Evolutionary conservation across 1,284 basidiomycete species (phyloP), one percentile per base, ranked within the genome.

Genomic region (Papiliotrema laurentii): DNA sequence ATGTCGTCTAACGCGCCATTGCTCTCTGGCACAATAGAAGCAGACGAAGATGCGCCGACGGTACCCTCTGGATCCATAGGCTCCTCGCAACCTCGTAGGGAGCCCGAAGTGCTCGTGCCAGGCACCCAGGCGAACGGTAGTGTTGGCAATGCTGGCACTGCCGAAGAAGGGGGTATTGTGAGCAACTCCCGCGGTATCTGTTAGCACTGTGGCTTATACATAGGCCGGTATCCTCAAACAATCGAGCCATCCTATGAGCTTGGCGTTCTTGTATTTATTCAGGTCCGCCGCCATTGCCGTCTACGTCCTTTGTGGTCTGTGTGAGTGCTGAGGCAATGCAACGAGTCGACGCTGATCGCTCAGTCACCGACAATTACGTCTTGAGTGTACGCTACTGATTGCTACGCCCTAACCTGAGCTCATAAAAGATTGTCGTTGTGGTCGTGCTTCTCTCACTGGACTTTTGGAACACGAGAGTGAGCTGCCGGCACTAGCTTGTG

Each of bases 401-500:
- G 3, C 3, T 5, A 41, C 4, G 21, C 16, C 2, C 9, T 28
- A 27, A 28, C 2, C 13, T 24, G 5, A 24, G 30, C 49, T 51
- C 24, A 51, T 39, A 39, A 13, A 66, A 93, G 87, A 93, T 90
- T 16, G 91, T 96, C 2, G 74, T 84, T 9, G 91, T 96, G 0
- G 92, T 96, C 21, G 84, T 94, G 1, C 77, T 97, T 21, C 80
- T 97, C 28, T 86, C 91, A 1, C 86, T 92, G 80, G 92, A 97
- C 74, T 97, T 97, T 69, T 96, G 92, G 93, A 96, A 93, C 65
- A 91, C 89, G 59, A 76, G 89, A 65, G 89, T 89, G 62, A 54
- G 81, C 69, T 22, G 26, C 19, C 24, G 9, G 33, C 27, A 19
- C 13, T 37, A 18, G 26, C 6, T 30, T 24, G 19, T 18, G 14